These are phyloP conservation scores for Saccharomycopsis oosterbeekiorum DNA, from an alignment of 805 yeast species.

Conservation along the genomic window DNA sequence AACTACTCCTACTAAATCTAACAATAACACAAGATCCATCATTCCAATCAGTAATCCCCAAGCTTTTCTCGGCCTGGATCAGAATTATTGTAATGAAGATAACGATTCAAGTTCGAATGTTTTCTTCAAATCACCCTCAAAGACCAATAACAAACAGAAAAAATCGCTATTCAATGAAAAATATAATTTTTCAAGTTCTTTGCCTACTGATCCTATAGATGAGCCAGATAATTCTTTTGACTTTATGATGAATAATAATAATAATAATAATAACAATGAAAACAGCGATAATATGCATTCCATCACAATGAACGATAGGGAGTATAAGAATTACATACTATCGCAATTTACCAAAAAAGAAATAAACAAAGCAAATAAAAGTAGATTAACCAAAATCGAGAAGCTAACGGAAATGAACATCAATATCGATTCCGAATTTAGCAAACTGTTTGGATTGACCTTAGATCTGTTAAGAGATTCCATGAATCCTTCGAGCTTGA, in stretches of 20 bases:
- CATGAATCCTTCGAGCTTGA: constrained; percentile 6
- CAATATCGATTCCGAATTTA: constrained; percentile 3
- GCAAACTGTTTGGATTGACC: constrained; percentile 6
- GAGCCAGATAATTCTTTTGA: constrained; percentile 1
- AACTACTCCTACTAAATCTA: neutral
- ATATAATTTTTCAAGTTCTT: neutral
- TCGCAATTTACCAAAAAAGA: constrained; percentile 4
- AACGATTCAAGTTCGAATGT: neutral
- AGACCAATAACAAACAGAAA: neutral
- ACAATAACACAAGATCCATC: neutral
- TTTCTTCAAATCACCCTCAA: neutral
- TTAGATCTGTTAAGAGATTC: constrained; percentile 1
- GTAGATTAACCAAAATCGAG: constrained; percentile 5
- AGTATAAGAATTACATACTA: neutral
- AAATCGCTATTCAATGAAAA: constrained; percentile 21
- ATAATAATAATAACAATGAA: neutral
- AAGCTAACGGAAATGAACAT: constrained; percentile 10
- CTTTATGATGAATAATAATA: neutral
- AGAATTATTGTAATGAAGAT: neutral
- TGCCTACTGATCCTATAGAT: constrained; percentile 9
- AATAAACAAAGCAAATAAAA: constrained; percentile 7
- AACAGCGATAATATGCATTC: neutral
- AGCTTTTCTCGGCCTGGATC: neutral
- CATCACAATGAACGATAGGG: neutral
- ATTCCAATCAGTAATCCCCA: neutral